phyloP scores from a whole-genome alignment of 2,329 filamentous ascomycete genomes.

The Lecanicillium sp. region DNA sequence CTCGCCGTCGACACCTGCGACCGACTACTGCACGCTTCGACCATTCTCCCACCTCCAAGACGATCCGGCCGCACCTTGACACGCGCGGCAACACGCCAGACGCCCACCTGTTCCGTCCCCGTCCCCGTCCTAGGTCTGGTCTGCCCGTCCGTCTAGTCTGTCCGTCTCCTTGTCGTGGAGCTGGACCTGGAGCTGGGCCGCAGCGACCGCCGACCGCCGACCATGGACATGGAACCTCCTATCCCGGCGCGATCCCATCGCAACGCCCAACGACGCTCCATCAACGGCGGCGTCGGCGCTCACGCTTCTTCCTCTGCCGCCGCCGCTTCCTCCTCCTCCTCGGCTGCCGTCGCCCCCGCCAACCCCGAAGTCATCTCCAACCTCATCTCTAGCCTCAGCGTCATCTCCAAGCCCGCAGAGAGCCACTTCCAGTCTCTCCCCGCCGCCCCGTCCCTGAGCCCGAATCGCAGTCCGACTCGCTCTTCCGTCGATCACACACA shows the following conservation, averaged over 20 bases:
- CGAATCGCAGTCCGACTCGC: conserved; percentile 20
- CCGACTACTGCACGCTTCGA: no score
- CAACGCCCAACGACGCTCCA: conserved; percentile 1
- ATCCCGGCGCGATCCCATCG: conserved; percentile 6
- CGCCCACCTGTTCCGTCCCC: no score
- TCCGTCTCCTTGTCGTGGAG: no score
- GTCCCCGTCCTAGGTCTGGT: no score
- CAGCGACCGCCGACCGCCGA: no score
- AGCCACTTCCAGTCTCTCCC: conserved; percentile 59
- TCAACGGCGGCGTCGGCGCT: conserved; percentile 19
- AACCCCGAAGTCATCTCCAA: conserved; percentile 65
- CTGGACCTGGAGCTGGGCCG: no score
- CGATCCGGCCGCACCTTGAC: no score
- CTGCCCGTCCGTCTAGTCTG: no score
- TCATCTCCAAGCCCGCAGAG: conserved; percentile 60
- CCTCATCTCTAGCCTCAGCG: conserved; percentile 61
- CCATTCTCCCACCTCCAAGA: no score
- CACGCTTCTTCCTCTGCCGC: conserved; percentile 11
- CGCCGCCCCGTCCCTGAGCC: conserved; percentile 23
- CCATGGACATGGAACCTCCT: conserved; percentile 1
- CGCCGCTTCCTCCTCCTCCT: conserved; percentile 12
- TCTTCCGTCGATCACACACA: conserved; percentile 29
- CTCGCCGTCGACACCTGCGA: no score
- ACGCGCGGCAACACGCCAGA: no score
- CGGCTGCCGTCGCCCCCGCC: conserved; percentile 31